Conservation (phyloP, 371 early-diverging fungal genomes). For the Rhizomucor miehei region DNA sequence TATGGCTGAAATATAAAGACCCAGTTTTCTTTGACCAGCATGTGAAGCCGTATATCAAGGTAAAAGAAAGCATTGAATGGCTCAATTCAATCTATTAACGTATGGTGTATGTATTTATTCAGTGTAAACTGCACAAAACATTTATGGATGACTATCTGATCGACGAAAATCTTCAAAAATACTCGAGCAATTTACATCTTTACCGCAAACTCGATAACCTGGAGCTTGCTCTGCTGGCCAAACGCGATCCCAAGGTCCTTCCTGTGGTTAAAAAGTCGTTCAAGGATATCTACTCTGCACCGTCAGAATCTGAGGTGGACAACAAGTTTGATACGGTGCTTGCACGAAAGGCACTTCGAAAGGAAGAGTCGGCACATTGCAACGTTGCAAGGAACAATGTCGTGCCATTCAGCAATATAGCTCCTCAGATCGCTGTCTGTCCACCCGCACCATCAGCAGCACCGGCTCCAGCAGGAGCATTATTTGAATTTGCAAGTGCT, state of each 20-base stretch:
- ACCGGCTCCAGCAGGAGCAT: background rate
- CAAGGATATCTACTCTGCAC: constrained; percentile 19
- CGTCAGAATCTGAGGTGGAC: background rate
- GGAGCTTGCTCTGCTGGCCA: constrained; percentile 51
- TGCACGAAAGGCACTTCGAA: constrained; percentile 14
- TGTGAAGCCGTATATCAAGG: constrained; percentile 46
- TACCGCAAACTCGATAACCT: constrained; percentile 28
- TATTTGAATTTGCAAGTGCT: no score
- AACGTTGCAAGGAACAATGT: no score
- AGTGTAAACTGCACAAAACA: constrained; percentile 44
- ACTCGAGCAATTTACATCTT: constrained; percentile 22
- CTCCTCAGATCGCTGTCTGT: no score
- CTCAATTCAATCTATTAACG: background rate
- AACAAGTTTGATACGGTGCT: constrained; percentile 18
- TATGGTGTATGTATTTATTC: background rate
- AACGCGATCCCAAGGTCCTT: constrained; percentile 22
- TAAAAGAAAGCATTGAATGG: constrained; percentile 12
- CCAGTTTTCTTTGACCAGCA: constrained; percentile 35
- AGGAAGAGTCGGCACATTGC: background rate
- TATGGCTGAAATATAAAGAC: constrained; percentile 58
- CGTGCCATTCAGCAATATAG: no score
- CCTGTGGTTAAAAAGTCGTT: constrained; percentile 27
- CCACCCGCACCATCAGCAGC: background rate
- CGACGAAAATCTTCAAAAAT: constrained; percentile 30
- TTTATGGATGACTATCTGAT: constrained; percentile 54